Conservation (phyloP, 352 stramenopile genomes). For the Globisporangium barbulae region DNA sequence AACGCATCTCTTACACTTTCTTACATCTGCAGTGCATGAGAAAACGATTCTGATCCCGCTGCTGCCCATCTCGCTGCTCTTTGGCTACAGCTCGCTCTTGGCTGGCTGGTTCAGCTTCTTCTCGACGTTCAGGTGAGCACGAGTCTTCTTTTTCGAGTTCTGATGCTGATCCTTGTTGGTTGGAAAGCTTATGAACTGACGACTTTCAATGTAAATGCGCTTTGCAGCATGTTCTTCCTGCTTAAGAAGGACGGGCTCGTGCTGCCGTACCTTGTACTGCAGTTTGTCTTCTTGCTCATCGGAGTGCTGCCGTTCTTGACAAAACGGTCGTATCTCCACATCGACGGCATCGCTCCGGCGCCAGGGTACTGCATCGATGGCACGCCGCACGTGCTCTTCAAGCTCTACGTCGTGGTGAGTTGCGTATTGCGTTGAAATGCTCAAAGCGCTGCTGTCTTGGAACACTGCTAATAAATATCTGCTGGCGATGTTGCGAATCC, state of each 20-base stretch:
- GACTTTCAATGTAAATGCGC: neutral
- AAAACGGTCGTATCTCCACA: slow-evolving; percentile 29
- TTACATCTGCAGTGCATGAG: slow-evolving; percentile 88
- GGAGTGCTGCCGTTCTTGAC: slow-evolving; percentile 44
- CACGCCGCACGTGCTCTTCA: slow-evolving; percentile 26
- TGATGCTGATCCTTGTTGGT: neutral
- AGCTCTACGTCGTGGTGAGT: slow-evolving; percentile 53
- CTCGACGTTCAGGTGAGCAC: slow-evolving; percentile 75
- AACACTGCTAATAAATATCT: neutral
- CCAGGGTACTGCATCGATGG: slow-evolving; percentile 44
- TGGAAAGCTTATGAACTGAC: neutral
- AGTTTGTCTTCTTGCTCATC: slow-evolving; percentile 44
- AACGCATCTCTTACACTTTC: neutral
- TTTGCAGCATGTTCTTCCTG: slow-evolving; percentile 79
- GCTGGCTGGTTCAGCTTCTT: slow-evolving; percentile 76
- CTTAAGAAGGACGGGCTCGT: slow-evolving; percentile 77
- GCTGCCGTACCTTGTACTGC: slow-evolving; percentile 67
- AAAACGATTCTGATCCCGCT: slow-evolving; percentile 95
- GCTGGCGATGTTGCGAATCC: neutral
- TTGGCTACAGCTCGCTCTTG: slow-evolving; percentile 50
- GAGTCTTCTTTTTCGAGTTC: neutral
- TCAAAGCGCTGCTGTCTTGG: neutral
- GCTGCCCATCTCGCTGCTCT: slow-evolving; percentile 89
- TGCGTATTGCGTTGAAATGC: neutral
- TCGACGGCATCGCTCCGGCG: slow-evolving; percentile 14